Evolutionary conservation across 176 grass and related monocot genomes (phyloP).

Genomic region (Bolboschoenus planiculmis): DNA sequence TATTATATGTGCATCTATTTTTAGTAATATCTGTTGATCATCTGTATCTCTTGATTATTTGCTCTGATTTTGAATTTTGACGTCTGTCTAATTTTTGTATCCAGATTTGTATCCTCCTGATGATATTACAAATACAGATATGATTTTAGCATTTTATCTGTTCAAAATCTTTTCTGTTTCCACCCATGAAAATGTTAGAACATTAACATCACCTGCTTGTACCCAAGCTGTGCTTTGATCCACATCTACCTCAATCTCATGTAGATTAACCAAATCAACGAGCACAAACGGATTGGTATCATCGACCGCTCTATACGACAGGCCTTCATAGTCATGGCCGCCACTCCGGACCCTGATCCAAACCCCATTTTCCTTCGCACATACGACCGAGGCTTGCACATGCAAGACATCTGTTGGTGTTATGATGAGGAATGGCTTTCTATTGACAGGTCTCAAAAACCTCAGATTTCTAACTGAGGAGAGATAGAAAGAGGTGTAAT

Average conservation of each 20-base stretch:
- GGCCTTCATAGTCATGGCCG: conserved; percentile 65
- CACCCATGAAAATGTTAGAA: not conserved
- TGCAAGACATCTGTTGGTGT: conserved; percentile 25
- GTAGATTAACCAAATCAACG: conserved; percentile 40
- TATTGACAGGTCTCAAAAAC: conserved; percentile 26
- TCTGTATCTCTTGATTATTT: too few species aligned
- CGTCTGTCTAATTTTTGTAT: too few species aligned
- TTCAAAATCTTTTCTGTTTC: too few species aligned
- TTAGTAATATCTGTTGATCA: too few species aligned
- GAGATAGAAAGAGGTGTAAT: conserved; percentile 31
- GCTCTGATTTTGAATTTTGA: too few species aligned
- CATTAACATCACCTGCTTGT: conserved; percentile 5
- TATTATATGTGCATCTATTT: too few species aligned
- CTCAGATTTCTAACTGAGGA: conserved; percentile 63
- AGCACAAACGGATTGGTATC: conserved; percentile 30
- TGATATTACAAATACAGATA: too few species aligned
- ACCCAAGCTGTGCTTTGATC: conserved; percentile 26
- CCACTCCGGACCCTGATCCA: conserved; percentile 43
- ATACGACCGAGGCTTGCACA: conserved; percentile 36
- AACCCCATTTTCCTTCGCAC: conserved; percentile 27
- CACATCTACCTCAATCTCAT: conserved; percentile 20
- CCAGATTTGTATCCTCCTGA: too few species aligned
- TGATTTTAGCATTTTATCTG: too few species aligned
- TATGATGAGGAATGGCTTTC: conserved; percentile 34
- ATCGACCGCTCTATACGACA: conserved; percentile 39